A percentile compares a stretch with the other conserved stretches of the same genome.
Conservation (phyloP, 768 basidiomycete species). For the Lentinula lateritia region DNA sequence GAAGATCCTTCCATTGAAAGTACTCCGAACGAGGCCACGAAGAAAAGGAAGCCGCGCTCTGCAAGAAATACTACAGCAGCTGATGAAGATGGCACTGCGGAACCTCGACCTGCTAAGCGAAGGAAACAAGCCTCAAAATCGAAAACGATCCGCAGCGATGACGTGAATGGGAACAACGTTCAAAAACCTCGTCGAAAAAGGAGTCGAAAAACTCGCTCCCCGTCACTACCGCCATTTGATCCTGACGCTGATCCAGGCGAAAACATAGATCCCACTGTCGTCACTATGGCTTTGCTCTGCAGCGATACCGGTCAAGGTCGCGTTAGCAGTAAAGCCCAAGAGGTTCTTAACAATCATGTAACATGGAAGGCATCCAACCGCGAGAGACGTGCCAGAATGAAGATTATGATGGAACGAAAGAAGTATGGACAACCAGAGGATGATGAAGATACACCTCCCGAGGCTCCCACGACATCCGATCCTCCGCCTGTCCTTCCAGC, state of each 20-base stretch:
- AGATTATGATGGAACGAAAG: constrained; percentile 58
- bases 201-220: constrained; percentile 33
- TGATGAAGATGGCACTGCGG: neutral
- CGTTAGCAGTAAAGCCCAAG: constrained; percentile 69
- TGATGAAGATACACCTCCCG: constrained; percentile 29
- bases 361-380: constrained; percentile 67
- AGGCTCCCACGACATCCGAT: constrained; percentile 7
- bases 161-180: neutral
- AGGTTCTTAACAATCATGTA: constrained; percentile 65
- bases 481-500: constrained; percentile 6
- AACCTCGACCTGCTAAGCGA: constrained; percentile 4
- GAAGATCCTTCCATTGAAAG: neutral
- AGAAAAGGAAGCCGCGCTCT: neutral
- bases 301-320: constrained; percentile 75
- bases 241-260: constrained; percentile 63
- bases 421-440: constrained; percentile 66
- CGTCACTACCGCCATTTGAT: constrained; percentile 53
- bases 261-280: constrained; percentile 72
- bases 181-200: constrained; percentile 8
- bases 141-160: neutral
- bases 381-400: constrained; percentile 64
- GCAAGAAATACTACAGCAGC: neutral
- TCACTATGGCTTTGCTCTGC: constrained; percentile 82
- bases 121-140: constrained; percentile 5
- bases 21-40: neutral